Evolutionary conservation across 140 eudicot genomes (phyloP).

Genomic region (Ambrosia hybrid): DNA sequence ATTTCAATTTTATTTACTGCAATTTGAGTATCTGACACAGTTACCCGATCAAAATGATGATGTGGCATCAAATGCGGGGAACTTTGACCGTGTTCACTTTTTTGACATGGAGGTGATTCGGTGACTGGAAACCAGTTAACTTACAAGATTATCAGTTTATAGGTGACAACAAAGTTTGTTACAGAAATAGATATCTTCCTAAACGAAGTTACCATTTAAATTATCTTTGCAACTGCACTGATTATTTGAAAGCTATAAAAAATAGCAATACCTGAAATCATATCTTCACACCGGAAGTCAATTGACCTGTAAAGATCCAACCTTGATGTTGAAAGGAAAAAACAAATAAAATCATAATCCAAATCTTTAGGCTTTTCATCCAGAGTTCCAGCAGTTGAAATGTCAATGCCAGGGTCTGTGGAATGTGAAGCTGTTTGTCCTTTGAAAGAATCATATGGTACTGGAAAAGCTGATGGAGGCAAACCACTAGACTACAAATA

Average conservation of each 20-base stretch:
- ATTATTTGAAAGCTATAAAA: neutral
- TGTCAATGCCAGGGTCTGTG: conserved; percentile 26
- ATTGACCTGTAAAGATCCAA: conserved; percentile 82
- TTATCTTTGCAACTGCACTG: neutral
- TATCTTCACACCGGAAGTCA: conserved; percentile 94
- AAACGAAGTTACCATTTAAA: neutral
- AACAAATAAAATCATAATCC: conserved; percentile 81
- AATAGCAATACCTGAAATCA: conserved; percentile 69
- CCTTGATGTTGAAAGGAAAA: conserved; percentile 82
- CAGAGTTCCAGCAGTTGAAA: conserved; percentile 34
- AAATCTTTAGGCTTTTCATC: conserved; percentile 52
- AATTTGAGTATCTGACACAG: neutral
- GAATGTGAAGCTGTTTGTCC: conserved; percentile 38
- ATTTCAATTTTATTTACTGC: neutral
- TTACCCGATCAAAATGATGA: neutral
- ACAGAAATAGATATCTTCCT: neutral
- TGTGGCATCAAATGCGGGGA: neutral
- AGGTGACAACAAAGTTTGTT: neutral
- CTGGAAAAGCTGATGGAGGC: conserved; percentile 79
- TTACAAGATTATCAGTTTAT: neutral
- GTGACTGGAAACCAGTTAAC: no score
- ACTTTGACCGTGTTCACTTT: neutral
- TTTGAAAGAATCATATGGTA: conserved; percentile 80
- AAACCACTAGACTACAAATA: conserved; percentile 74
- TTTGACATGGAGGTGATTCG: no score